Evolutionary conservation across 305 asterid species (phyloP).

Genomic region (Fraxinus albicans): DNA sequence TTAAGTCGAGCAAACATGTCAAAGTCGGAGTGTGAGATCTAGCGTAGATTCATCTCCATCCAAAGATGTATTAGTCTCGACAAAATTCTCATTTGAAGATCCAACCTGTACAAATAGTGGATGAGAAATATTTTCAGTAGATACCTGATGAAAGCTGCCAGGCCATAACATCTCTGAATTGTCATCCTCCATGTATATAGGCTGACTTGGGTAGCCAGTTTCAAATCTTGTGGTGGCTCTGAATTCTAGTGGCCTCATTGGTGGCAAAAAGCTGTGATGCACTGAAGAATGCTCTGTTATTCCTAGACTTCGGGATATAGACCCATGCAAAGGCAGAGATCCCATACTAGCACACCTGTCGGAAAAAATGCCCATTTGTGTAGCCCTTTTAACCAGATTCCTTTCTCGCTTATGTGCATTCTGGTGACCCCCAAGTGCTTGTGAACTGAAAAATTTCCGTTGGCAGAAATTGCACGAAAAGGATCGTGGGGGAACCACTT

Average conservation of each 20-base stretch:
- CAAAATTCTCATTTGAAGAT: background rate
- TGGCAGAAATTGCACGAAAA: slow-evolving; percentile 27
- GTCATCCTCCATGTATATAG: slow-evolving; percentile 24
- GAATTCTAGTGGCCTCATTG: background rate
- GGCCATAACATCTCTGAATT: background rate
- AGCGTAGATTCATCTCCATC: background rate
- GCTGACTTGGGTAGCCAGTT: slow-evolving; percentile 17
- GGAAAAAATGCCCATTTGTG: slow-evolving; percentile 28
- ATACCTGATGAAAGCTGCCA: background rate
- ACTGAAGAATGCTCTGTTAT: slow-evolving; percentile 24
- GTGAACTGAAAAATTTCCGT: slow-evolving; percentile 25
- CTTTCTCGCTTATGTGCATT: slow-evolving; percentile 32
- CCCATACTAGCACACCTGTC: slow-evolving; percentile 29
- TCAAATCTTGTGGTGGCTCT: slow-evolving; percentile 21
- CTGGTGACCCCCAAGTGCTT: slow-evolving; percentile 30
- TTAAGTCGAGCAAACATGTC: background rate
- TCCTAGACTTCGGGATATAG: slow-evolving; percentile 24
- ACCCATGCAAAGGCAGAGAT: slow-evolving; percentile 27
- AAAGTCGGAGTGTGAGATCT: background rate
- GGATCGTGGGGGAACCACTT: background rate
- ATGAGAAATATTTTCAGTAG: background rate
- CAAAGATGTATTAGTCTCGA: background rate
- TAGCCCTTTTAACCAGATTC: slow-evolving; percentile 25
- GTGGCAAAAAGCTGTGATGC: slow-evolving; percentile 8
- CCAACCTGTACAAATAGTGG: background rate